A percentile compares a stretch with the other conserved stretches of the same genome.
Conservation (phyloP, 2,329 filamentous ascomycete genomes). For the Tolypocladium pustulatum region DNA sequence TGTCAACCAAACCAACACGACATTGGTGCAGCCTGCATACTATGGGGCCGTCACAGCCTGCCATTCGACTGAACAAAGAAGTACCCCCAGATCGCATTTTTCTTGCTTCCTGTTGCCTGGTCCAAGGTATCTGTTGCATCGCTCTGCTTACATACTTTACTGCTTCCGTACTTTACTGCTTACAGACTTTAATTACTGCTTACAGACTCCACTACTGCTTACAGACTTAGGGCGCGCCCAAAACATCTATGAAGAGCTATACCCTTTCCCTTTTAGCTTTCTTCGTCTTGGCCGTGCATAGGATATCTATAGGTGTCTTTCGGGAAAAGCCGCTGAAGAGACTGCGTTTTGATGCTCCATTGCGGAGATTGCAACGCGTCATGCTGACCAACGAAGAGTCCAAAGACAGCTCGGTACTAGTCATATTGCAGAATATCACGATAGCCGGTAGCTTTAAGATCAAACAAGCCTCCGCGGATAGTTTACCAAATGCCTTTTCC, state of each 20-base stretch:
- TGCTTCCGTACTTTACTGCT: too few species aligned
- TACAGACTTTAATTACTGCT: too few species aligned
- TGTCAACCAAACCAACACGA: not conserved
- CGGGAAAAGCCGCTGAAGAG: not conserved
- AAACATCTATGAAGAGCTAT: not conserved
- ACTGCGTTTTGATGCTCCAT: not conserved
- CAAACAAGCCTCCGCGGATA: not conserved
- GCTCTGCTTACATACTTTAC: not conserved
- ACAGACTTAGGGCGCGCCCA: not conserved
- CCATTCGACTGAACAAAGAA: not conserved
- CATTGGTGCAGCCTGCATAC: not conserved
- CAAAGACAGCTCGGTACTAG: not conserved
- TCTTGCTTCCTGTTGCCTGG: not conserved
- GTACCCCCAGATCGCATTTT: not conserved
- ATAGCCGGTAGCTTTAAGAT: not conserved
- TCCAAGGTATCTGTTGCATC: not conserved
- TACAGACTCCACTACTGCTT: too few species aligned
- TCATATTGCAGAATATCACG: not conserved
- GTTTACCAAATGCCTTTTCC: too few species aligned
- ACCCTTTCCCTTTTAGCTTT: not conserved
- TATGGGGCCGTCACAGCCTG: not conserved
- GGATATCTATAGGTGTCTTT: not conserved
- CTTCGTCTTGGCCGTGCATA: not conserved
- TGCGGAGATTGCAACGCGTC: not conserved
- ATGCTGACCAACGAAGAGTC: not conserved